These are phyloP conservation scores for Aspergillus fructus DNA, from an alignment of 2,329 filamentous ascomycete species.

Conservation along the genomic window DNA sequence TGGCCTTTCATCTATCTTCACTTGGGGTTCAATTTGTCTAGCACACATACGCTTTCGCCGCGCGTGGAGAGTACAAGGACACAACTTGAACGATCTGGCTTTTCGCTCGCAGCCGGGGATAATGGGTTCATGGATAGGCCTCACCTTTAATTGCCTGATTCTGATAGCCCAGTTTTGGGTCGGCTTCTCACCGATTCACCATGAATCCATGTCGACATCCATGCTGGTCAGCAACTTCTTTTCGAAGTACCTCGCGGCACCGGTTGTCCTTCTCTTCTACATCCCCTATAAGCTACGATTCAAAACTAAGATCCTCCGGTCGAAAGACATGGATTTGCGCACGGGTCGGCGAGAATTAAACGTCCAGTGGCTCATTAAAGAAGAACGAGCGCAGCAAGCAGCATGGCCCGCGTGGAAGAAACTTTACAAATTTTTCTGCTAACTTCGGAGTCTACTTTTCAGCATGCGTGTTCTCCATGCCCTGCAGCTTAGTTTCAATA, in stretches of 20 bases:
- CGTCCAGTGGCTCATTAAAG: constrained; percentile 71
- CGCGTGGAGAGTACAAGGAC: constrained; percentile 71
- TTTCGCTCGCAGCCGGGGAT: constrained; percentile 79
- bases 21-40: constrained; percentile 82
- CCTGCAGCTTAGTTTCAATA: background rate
- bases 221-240: constrained; percentile 68
- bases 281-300: constrained; percentile 73
- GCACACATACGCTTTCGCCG: constrained; percentile 86
- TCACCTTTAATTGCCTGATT: constrained; percentile 72
- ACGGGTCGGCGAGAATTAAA: constrained; percentile 86
- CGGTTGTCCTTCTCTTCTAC: constrained; percentile 62
- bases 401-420: constrained; percentile 76
- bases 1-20: constrained; percentile 71
- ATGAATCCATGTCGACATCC: constrained; percentile 43
- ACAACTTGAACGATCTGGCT: constrained; percentile 72
- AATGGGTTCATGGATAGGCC: constrained; percentile 75
- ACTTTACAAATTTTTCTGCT: constrained; percentile 69
- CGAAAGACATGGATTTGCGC: constrained; percentile 78
- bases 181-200: constrained; percentile 72
- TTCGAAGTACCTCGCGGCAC: constrained; percentile 56
- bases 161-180: constrained; percentile 86
- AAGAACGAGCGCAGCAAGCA: constrained; percentile 73
- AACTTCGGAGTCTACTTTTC: background rate
- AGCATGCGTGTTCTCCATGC: background rate
- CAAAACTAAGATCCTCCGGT: constrained; percentile 65